phyloP scores from a whole-genome alignment of 2,329 filamentous ascomycete species.

The Fusarium ramigenum region DNA sequence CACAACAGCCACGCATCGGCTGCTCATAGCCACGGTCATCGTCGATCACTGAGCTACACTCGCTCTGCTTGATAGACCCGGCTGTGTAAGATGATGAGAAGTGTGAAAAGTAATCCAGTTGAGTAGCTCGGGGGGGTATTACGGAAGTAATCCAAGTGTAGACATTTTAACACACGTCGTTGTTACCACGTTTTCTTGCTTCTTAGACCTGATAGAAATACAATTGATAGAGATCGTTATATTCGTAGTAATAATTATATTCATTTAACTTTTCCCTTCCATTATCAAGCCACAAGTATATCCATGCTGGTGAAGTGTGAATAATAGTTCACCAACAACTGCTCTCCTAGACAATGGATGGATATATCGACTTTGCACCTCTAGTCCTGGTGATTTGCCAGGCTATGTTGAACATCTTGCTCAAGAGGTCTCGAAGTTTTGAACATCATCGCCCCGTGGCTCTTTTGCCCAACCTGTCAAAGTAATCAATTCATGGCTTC shows the following conservation, averaged over 20 bases:
- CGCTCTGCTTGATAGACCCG: neutral
- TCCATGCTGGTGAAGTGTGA: neutral
- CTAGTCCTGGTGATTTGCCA: accelerated
- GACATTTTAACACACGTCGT: neutral
- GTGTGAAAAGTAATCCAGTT: neutral
- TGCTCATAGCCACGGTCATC: neutral
- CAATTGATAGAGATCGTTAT: neutral
- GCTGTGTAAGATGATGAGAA: neutral
- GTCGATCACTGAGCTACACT: neutral
- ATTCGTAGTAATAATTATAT: neutral
- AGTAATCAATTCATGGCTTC: accelerated
- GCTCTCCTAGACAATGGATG: accelerated
- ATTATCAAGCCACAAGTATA: accelerated
- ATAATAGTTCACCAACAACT: no score
- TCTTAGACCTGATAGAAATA: neutral
- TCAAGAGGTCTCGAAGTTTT: accelerated
- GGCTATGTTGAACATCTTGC: accelerated
- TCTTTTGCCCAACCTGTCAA: neutral
- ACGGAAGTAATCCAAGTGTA: neutral
- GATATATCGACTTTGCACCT: no score
- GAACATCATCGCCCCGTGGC: neutral
- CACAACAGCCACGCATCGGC: neutral
- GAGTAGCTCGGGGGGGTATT: neutral
- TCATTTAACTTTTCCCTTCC: accelerated
- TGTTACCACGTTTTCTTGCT: neutral